Evolutionary conservation across 2,329 filamentous ascomycete species (phyloP), one percentile per base, ranked within the genome.

Genomic region (Fusarium tjaetaba): DNA sequence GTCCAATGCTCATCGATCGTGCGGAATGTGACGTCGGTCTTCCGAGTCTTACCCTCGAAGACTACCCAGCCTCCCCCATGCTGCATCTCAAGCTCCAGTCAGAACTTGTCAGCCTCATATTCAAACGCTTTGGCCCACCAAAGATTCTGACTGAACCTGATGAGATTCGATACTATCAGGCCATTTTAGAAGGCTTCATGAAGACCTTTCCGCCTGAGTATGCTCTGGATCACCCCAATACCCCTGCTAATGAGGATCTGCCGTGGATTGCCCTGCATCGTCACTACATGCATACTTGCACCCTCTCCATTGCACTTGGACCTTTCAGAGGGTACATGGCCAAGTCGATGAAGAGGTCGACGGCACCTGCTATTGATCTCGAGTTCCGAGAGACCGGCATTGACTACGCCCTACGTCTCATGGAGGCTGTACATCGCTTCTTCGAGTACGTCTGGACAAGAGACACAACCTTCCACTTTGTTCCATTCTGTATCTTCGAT

Each of bases 361-460:
- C 41, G 2, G 18, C 66, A 0, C 28, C 67, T 10, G 11, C 14
- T 4, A 36, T 60, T 16, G 67, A 70, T 4, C 52, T 70, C 4
- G 51, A 59, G 26, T 70, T 70, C 2, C 66, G 67, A 7, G 38
- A 43, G 6, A 65, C 46, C 8, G 67, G 67, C 11, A 70, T 70
- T 10, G 66, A 70, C 9, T 70, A 70, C 2, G 66, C 67, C 3
- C 28, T 70, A 5, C 52, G 48, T 7, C 60, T 70, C 8, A 59
- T 70, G 60, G 60, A 53, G 0, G 67, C 67, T 10, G 67, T 70
- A 0, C 66, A 70, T 3, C 59, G 59, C 2, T 70, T 70, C 38
- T 70, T 70, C 5, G 66, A 70, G n/a, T 70, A 70, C 3, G 67
- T 70, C 5, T 70, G 67, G 67, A 70, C 67, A 11, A 65, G 67